Base-by-base conservation (phyloP, 1,284 basidiomycete genomes). In the Vanrija pseudolonga region DNA sequence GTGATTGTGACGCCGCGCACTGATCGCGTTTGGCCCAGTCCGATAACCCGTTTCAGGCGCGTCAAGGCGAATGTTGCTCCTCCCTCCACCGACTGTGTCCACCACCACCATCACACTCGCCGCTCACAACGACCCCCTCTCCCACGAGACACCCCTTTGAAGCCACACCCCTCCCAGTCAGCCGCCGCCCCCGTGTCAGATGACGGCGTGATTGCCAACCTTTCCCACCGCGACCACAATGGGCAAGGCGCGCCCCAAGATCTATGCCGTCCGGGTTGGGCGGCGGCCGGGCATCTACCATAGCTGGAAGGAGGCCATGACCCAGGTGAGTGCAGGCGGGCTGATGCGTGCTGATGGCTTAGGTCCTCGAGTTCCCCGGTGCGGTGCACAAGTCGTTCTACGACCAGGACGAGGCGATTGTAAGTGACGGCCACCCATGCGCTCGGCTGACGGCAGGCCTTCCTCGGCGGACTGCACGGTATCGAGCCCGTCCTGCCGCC, bases 251-350 rank as follows among this genome's bases (percentile, higher is more conserved):
- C 19, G 39, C n/a, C n/a, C n/a, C 39, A 19, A 7, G 39, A 64
- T 50, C 55, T 67, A 66, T 48, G 65, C 57, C 4, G 67, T 69
- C n/a, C 51, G 50, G 36, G 36, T 48, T 14, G 67, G 67, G 17
- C 32, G 67, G 42, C n/a, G 37, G 14, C 66, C 66, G 3, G 68
- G 68, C 5, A 61, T 69, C 1, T 69, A 66, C 36, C 43, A 53
- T 4, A 61, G 11, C 65, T 63, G 68, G 38, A 24, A 11, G 62
- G 67, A 28, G 54, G 59, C 12, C 55, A 62, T 44, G 45, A 50
- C 9, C 67, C 67, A 53, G 67, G 66, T 32, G 32, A 9, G 28
- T 44, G 15, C 6, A 5, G 8, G 22, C 26, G 26, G 26, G 26
- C 11, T 26, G 6, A 15, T 5, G 24, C 4, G 6, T 43, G 18